Percentiles rank a stretch among this genome's conserved stretches.
These are phyloP conservation scores for Pythium coloratum DNA, from an alignment of 352 stramenopile species.

Conservation along the genomic window DNA sequence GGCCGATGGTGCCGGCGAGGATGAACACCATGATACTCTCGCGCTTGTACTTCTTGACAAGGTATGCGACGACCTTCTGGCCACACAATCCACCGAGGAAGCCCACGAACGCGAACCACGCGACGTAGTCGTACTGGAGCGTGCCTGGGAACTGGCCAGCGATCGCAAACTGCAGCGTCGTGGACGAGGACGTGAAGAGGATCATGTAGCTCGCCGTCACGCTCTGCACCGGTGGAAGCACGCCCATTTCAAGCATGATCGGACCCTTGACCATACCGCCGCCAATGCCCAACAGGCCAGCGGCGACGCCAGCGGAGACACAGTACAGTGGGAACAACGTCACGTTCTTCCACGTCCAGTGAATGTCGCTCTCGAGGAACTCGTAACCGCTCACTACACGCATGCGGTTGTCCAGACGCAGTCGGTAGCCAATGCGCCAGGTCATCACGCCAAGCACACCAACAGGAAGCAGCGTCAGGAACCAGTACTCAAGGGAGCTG, in stretches of 20 bases:
- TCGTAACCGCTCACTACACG: constrained; percentile 62
- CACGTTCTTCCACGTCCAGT: constrained; percentile 90
- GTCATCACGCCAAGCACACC: constrained; percentile 66
- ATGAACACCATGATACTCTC: constrained; percentile 87
- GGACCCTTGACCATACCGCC: constrained; percentile 97
- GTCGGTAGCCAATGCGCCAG: constrained; percentile 48
- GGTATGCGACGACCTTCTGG: constrained; percentile 81
- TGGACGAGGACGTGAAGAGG: constrained; percentile 91
- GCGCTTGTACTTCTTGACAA: constrained; percentile 91
- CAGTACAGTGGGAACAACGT: constrained; percentile 93
- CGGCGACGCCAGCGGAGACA: constrained; percentile 92
- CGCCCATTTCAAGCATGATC: constrained; percentile 97
- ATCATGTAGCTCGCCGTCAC: constrained; percentile 93
- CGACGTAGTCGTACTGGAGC: constrained; percentile 91
- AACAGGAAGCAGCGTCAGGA: constrained; percentile 86
- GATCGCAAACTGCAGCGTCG: constrained; percentile 88
- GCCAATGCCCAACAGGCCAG: constrained; percentile 95
- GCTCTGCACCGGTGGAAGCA: constrained; percentile 86
- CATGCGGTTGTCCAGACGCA: constrained; percentile 72
- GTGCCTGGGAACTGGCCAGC: constrained; percentile 75
- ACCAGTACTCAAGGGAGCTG: constrained; percentile 91
- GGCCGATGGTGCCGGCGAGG: constrained; percentile 62
- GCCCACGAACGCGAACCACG: constrained; percentile 89
- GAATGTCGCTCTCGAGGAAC: constrained; percentile 93
- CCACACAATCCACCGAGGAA: constrained; percentile 81